Percentiles rank a stretch among this genome's conserved stretches.
Conservation (phyloP, 306 rosid species). For the Prunus armeniaca region DNA sequence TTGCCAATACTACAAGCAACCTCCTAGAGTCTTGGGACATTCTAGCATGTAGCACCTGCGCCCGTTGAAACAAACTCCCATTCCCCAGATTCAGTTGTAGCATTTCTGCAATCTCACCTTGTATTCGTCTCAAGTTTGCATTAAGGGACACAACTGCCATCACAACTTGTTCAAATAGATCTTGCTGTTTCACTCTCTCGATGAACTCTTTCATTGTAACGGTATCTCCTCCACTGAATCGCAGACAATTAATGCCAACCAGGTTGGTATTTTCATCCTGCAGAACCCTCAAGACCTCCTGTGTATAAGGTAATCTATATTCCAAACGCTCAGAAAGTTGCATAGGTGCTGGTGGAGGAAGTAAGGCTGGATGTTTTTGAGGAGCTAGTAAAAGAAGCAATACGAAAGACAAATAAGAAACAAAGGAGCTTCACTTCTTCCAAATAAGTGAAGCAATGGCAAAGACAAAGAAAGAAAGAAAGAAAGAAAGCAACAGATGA, state of each 20-base stretch:
- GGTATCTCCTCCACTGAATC: neutral
- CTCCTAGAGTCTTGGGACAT: neutral
- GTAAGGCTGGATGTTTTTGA: neutral
- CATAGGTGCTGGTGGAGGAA: neutral
- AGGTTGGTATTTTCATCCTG: neutral
- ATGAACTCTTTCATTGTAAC: conserved; percentile 1
- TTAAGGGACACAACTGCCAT: neutral
- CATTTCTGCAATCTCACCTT: conserved; percentile 5
- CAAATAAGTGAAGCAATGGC: too few species aligned
- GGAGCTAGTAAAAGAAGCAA: neutral
- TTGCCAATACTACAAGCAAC: neutral
- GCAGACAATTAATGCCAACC: conserved; percentile 4
- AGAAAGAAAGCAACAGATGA: too few species aligned
- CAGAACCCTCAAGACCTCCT: conserved; percentile 1
- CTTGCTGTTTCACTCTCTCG: neutral
- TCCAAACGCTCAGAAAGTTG: neutral
- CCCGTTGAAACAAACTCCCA: neutral
- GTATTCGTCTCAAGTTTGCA: conserved; percentile 1
- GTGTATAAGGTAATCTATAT: conserved; percentile 7
- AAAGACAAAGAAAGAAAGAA: too few species aligned
- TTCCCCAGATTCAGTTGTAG: neutral
- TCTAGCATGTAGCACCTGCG: neutral
- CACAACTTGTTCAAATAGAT: conserved; percentile 9
- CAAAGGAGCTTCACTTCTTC: too few species aligned
- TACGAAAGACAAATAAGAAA: neutral